Evolutionary conservation across 345 rosid species (phyloP).

Genomic region (Heritiera fomes): DNA sequence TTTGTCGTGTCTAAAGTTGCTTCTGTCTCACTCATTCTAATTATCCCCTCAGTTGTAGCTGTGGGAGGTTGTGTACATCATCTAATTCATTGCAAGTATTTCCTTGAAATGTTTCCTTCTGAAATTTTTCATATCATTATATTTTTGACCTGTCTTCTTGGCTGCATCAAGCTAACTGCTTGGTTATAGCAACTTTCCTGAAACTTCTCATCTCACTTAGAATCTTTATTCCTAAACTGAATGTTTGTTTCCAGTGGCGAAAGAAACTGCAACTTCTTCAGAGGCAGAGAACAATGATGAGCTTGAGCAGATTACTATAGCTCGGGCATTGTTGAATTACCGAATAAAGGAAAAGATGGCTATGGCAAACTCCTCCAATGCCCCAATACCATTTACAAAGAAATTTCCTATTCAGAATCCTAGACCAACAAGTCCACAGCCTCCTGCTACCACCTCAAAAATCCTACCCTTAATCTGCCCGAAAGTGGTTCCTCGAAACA

Average conservation of each 20-base stretch:
- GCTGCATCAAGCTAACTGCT: background rate
- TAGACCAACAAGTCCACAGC: slow-evolving; percentile 92
- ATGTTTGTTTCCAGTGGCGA: slow-evolving; percentile 66
- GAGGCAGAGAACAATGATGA: slow-evolving; percentile 84
- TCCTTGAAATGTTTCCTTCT: background rate
- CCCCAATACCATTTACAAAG: slow-evolving; percentile 66
- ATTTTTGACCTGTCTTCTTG: background rate
- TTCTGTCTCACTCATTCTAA: background rate
- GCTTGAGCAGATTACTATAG: slow-evolving; percentile 87
- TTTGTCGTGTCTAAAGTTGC: background rate
- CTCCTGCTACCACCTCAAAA: slow-evolving; percentile 63
- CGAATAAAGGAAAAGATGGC: slow-evolving; percentile 79
- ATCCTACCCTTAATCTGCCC: slow-evolving; percentile 87
- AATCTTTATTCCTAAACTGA: background rate
- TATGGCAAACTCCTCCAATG: slow-evolving; percentile 46
- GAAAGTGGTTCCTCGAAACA: slow-evolving; percentile 57
- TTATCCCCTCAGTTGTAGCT: background rate
- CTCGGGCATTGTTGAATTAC: slow-evolving; percentile 72
- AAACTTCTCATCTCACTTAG: background rate
- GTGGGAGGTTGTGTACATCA: background rate
- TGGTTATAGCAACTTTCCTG: background rate
- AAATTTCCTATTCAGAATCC: slow-evolving; percentile 60
- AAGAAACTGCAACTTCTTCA: slow-evolving; percentile 82
- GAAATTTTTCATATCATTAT: background rate
- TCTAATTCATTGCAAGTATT: background rate